Evolutionary conservation across 345 rosid species (phyloP).

Genomic region (Psidium friedrichsthalianum): DNA sequence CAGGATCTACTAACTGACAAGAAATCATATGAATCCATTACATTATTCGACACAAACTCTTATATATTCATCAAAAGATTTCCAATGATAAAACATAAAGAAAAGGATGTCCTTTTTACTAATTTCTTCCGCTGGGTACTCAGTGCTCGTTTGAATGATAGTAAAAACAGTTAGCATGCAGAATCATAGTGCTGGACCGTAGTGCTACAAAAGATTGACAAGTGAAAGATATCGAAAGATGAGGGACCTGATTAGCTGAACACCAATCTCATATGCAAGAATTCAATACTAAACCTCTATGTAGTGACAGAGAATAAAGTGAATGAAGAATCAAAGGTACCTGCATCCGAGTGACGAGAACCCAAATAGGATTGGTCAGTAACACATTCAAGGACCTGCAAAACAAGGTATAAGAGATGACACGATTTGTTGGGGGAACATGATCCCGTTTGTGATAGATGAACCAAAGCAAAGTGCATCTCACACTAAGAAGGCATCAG

Average conservation of each 20-base stretch:
- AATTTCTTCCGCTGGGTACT: not conserved
- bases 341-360: slow-evolving; percentile 72
- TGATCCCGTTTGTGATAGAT: not conserved
- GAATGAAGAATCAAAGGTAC: slow-evolving; percentile 8
- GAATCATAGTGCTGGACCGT: not conserved
- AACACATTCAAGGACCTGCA: slow-evolving; percentile 59
- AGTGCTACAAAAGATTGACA: not conserved
- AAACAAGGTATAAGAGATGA: not conserved
- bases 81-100: not conserved
- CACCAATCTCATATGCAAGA: not conserved
- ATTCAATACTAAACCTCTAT: not conserved
- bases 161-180: not conserved
- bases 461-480: not conserved
- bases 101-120: not conserved
- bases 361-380: slow-evolving; percentile 57
- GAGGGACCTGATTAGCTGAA: not conserved
- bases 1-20: not conserved
- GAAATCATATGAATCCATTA: not conserved
- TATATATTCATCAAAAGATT: not conserved
- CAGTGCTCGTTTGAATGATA: not conserved
- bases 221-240: not conserved
- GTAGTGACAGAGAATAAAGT: not conserved
- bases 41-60: not conserved
- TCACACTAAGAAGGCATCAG: not conserved
- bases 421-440: not conserved